These are phyloP conservation scores for Gossypium longicalyx DNA, from an alignment of 345 rosid genomes.

Conservation along the genomic window DNA sequence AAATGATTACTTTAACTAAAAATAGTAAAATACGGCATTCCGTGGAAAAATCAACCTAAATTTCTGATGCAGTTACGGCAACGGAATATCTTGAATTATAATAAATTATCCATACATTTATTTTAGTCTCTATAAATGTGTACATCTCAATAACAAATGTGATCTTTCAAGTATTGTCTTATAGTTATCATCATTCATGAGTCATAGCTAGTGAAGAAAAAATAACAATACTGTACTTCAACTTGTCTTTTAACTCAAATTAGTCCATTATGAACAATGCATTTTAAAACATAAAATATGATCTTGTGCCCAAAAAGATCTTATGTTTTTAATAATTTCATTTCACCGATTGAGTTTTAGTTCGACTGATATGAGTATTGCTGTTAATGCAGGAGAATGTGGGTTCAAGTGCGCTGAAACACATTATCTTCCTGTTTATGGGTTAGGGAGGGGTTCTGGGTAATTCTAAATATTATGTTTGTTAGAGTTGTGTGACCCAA, in stretches of 20 bases:
- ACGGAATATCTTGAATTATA: background rate
- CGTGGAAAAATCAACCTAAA: background rate
- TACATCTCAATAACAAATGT: background rate
- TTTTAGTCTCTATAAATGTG: background rate
- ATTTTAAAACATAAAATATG: background rate
- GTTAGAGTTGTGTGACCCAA: too few relatives aligned
- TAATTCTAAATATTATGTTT: too few relatives aligned
- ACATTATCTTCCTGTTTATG: too few relatives aligned
- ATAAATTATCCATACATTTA: slow-evolving; percentile 10
- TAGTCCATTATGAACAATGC: background rate
- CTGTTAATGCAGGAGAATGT: too few relatives aligned
- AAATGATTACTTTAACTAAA: background rate
- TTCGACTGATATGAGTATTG: too few relatives aligned
- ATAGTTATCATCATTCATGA: background rate
- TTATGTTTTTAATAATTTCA: too few relatives aligned
- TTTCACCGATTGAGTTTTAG: too few relatives aligned
- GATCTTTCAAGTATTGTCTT: background rate
- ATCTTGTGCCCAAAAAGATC: background rate
- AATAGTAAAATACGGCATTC: background rate
- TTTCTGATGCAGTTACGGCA: slow-evolving; percentile 1
- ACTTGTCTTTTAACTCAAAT: too few relatives aligned
- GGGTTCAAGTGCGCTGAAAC: too few relatives aligned
- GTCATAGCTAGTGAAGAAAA: background rate
- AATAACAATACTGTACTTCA: too few relatives aligned
- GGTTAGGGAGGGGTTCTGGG: too few relatives aligned